Base-by-base conservation (phyloP, 2,329 filamentous ascomycete genomes). In the Fusarium tricinctum region DNA sequence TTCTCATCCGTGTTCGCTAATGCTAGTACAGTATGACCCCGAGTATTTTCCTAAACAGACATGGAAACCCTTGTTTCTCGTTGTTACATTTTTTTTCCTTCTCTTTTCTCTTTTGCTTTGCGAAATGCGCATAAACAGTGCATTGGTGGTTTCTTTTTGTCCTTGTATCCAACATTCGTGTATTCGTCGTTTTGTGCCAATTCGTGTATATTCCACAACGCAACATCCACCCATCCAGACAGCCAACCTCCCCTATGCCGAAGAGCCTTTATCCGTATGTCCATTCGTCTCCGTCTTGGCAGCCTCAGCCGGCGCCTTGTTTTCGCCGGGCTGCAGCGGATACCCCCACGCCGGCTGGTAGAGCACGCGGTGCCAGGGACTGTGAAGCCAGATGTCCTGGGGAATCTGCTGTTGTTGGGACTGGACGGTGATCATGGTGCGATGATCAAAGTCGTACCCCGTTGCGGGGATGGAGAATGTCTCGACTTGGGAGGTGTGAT, bases 311-410 rank as follows among this genome's bases (percentile, higher is more conserved):
- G n/a, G 2, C 15, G 10, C 22, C 6, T 15, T 13, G 7, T 28
- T 17, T 1, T 38, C 35, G 8, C 17, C 33, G 17, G 35, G 35
- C 17, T n/a, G 35, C 35, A 38, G 35, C 9, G 15, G 17, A 35
- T 44, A 30, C 23, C 22, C 35, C 13, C 39, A 5, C 4, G 35
- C 33, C 5, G 64, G 63, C 20, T 70, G 68, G 13, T 70, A 70
- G 13, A 70, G 55, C 19, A 65, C 63, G 9, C 58, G 59, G 1
- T 46, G 55, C 5, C 30, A 40, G 2, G 64, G 64, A 22, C 40
- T 51, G 22, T 68, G 22, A n/a, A 70, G 39, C 68, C 68, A 70
- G 15, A 70, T 65, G 20, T 70, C 68, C 42, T 70, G 59, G 0
- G 68, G 68, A 39, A 49, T 68, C 4, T 45, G 32, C 2, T 40